Evolutionary conservation across 129 eudicot species (phyloP), one percentile per base, ranked within the genome.

Genomic region (Saussurea involucrata): DNA sequence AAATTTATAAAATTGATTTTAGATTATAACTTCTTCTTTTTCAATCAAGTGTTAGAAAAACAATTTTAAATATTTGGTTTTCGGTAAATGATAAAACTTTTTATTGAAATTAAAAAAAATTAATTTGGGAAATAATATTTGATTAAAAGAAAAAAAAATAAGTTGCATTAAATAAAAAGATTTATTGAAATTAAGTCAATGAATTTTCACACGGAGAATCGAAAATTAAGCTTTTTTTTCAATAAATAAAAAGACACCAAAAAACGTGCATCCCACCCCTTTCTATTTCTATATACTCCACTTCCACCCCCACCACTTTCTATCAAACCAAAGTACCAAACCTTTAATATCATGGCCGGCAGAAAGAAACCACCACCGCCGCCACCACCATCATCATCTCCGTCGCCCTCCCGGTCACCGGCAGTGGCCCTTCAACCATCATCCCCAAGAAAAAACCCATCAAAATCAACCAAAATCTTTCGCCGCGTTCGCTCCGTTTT

Each of bases 401-500:
- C 83, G n/a, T 85, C 85, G 7, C 90, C 94, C 4, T 13, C 87
- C 40, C 76, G 84, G 22, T 79, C 81, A 15, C 85, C 86, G 21
- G 67, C 44, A 13, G 76, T 83, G 44, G 61, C 88, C 63, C 96
- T 90, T 13, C 87, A 84, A 67, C 85, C 85, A 69, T 85, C 93
- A n/a, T 78, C 96, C 28, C 87, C 79, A 31, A 82, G 83, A 49
- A 88, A 88, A 68, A 73, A 25, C 74, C 82, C 95, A 0, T 83
- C 88, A 2, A 90, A 84, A 74, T 84, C 95, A 11, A 87, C 78
- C 33, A 90, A 85, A 46, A 69, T 93, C 25, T 60, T 93, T 27
- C 84, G 83, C 0, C 86, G 90, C 1, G 79, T 93, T 34, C 87
- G 87, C 29, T 89, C 96, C 0, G 93, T 87, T 58, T 87, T 94